A percentile compares a stretch with the other conserved stretches of the same genome.
These are phyloP conservation scores for Cystoderma amianthinum DNA, from an alignment of 768 basidiomycete genomes.

Conservation along the genomic window DNA sequence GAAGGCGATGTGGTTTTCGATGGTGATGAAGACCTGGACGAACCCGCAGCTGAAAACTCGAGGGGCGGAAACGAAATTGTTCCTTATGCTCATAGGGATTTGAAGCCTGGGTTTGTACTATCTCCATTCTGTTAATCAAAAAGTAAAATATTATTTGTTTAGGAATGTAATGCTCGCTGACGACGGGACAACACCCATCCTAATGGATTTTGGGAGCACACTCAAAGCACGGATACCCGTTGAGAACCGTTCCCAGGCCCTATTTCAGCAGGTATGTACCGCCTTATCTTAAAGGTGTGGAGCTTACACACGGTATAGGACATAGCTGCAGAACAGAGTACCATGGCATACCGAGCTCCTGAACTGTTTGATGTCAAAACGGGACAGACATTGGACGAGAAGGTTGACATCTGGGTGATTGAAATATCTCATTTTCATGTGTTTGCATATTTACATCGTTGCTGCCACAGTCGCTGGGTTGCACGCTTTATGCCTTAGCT, in stretches of 20 bases:
- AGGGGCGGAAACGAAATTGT: slow-evolving; percentile 48
- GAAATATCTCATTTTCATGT: too few relatives aligned
- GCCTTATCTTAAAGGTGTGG: not conserved
- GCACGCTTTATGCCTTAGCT: slow-evolving; percentile 89
- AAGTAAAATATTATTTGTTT: not conserved
- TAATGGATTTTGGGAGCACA: slow-evolving; percentile 98
- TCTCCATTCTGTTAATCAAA: not conserved
- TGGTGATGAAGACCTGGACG: slow-evolving; percentile 64
- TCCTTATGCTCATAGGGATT: slow-evolving; percentile 93
- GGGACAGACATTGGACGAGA: slow-evolving; percentile 79
- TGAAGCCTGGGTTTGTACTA: slow-evolving; percentile 83
- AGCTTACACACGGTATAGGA: slow-evolving; percentile 41
- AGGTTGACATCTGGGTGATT: slow-evolving; percentile 98
- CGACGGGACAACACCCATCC: slow-evolving; percentile 76
- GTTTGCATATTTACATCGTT: slow-evolving; percentile 1
- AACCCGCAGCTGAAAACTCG: slow-evolving; percentile 28
- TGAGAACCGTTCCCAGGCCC: slow-evolving; percentile 77
- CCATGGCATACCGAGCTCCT: slow-evolving; percentile 97
- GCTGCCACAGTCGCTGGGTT: slow-evolving; percentile 78
- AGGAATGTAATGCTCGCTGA: slow-evolving; percentile 98
- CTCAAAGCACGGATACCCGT: slow-evolving; percentile 80
- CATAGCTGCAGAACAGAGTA: slow-evolving; percentile 94
- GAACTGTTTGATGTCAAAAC: slow-evolving; percentile 98
- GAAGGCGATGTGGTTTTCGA: slow-evolving; percentile 69
- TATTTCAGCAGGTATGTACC: slow-evolving; percentile 72